phyloP scores from a whole-genome alignment of 331 rosid species.

The Stylosanthes scabra region DNA sequence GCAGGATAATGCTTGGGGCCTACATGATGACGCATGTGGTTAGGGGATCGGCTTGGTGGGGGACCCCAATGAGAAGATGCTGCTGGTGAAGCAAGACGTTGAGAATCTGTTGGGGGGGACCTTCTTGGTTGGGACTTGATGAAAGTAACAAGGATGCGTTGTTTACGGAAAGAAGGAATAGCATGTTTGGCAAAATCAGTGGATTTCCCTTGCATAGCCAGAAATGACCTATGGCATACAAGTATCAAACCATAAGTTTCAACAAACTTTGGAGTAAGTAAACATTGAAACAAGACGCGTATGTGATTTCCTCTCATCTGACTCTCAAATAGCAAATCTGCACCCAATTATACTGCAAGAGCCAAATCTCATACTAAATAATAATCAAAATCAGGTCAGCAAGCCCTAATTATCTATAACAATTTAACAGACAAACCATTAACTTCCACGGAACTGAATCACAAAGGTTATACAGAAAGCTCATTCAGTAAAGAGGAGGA shows the following conservation, averaged over 20 bases:
- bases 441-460: neutral
- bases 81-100: slow-evolving; percentile 51
- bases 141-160: slow-evolving; percentile 78
- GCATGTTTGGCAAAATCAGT: slow-evolving; percentile 80
- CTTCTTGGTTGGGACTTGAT: slow-evolving; percentile 74
- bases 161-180: slow-evolving; percentile 79
- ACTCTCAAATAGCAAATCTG: neutral
- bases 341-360: slow-evolving; percentile 4
- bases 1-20: slow-evolving; percentile 74
- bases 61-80: slow-evolving; percentile 74
- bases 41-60: slow-evolving; percentile 77
- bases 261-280: neutral
- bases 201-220: slow-evolving; percentile 80
- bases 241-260: slow-evolving; percentile 10
- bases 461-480: neutral
- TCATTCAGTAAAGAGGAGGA: neutral
- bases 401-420: neutral
- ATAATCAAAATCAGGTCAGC: neutral
- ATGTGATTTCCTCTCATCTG: neutral
- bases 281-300: neutral
- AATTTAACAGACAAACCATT: neutral
- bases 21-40: slow-evolving; percentile 62
- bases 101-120: slow-evolving; percentile 61
- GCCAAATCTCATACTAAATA: neutral
- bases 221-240: slow-evolving; percentile 64